phyloP scores from a whole-genome alignment of 768 basidiomycete species.

The Ephemerocybe angulata region DNA sequence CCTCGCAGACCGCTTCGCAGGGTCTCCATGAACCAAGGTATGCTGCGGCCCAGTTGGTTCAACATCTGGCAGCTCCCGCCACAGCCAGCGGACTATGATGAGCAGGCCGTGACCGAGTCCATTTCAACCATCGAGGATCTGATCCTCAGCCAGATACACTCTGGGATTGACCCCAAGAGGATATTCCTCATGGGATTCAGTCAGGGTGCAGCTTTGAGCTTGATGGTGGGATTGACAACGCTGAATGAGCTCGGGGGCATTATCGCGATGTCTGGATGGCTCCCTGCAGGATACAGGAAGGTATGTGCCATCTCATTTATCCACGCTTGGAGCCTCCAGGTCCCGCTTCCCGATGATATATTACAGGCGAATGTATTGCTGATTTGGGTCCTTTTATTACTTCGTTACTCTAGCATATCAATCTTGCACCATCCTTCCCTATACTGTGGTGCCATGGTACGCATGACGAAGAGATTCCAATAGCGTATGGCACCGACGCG shows the following conservation, averaged over 20 bases:
- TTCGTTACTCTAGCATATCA: background rate
- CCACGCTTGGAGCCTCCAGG: background rate
- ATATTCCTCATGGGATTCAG: conserved; percentile 36
- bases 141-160: conserved; percentile 28
- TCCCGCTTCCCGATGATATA: background rate
- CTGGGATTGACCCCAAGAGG: conserved; percentile 22
- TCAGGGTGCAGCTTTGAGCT: conserved; percentile 33
- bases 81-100: conserved; percentile 26
- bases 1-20: conserved; percentile 1
- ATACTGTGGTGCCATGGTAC: conserved; percentile 38
- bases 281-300: conserved; percentile 20
- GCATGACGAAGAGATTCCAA: conserved; percentile 29
- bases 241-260: conserved; percentile 34
- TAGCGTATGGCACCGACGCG: conserved; percentile 26
- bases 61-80: conserved; percentile 33
- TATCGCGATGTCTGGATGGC: conserved; percentile 36
- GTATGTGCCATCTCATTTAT: background rate
- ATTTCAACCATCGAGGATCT: conserved; percentile 26
- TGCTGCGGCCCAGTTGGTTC: conserved; percentile 34
- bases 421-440: conserved; percentile 23
- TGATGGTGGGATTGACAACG: conserved; percentile 30
- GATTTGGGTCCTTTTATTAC: background rate
- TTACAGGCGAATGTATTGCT: background rate
- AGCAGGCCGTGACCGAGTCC: conserved; percentile 22
- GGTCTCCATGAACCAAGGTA: conserved; percentile 24